Evolutionary conservation across 768 basidiomycete genomes (phyloP).

Genomic region (Mrakia gelida): DNA sequence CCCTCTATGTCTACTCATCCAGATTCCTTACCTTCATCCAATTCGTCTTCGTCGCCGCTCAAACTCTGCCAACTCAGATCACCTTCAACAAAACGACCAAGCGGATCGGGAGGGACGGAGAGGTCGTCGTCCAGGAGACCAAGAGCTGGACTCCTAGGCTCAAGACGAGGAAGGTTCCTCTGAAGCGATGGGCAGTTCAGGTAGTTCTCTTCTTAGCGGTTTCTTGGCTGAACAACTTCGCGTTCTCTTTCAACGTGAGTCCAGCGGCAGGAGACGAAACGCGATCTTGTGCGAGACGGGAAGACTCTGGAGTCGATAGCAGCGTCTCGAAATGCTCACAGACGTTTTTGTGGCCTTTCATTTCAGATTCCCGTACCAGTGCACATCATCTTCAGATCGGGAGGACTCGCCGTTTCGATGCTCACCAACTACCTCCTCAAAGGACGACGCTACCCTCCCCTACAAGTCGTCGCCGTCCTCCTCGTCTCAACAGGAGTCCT

Average conservation of each 20-base stretch:
- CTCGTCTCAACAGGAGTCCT: slow-evolving; percentile 67
- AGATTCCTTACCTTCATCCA: slow-evolving; percentile 73
- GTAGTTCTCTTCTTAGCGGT: slow-evolving; percentile 58
- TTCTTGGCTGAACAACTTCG: slow-evolving; percentile 65
- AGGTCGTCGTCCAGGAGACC: slow-evolving; percentile 6
- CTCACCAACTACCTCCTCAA: slow-evolving; percentile 58
- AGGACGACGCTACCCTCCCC: slow-evolving; percentile 50
- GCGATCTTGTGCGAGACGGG: no score
- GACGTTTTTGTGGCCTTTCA: no score
- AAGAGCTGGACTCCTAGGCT: slow-evolving; percentile 47
- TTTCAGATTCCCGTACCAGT: slow-evolving; percentile 67
- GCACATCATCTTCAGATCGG: slow-evolving; percentile 79
- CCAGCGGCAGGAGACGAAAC: no score
- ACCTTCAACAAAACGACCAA: slow-evolving; percentile 39
- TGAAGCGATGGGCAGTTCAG: slow-evolving; percentile 64
- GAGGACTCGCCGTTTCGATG: slow-evolving; percentile 74
- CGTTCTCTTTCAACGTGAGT: slow-evolving; percentile 47
- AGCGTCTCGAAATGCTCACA: no score
- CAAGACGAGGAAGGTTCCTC: slow-evolving; percentile 64
- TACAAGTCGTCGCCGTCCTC: slow-evolving; percentile 62
- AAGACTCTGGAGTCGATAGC: no score
- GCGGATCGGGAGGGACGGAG: background rate
- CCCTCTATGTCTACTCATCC: slow-evolving; percentile 47
- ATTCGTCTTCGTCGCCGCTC: slow-evolving; percentile 69
- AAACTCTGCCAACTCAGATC: slow-evolving; percentile 63